Percentiles rank a stretch among this genome's conserved stretches.
phyloP scores from a whole-genome alignment of 2,329 filamentous ascomycete genomes.

The Epichloe gansuensis region DNA sequence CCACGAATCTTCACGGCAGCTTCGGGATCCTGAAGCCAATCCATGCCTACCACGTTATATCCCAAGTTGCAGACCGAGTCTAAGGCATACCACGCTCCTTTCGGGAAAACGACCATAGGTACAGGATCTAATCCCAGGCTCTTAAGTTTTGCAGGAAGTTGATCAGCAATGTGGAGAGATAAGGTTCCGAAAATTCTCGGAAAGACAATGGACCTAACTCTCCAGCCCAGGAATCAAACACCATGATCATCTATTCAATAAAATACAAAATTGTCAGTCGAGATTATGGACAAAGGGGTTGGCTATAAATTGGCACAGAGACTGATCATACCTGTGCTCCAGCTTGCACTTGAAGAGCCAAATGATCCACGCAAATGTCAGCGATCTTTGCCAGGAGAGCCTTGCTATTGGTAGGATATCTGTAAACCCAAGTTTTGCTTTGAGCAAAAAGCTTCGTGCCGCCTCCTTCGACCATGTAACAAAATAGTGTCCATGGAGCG shows the following conservation, averaged over 20 bases:
- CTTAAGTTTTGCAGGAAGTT: conserved; percentile 62
- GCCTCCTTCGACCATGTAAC: conserved; percentile 98
- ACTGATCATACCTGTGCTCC: conserved; percentile 63
- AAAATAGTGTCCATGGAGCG: conserved; percentile 90
- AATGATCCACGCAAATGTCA: conserved; percentile 86
- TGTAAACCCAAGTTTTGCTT: conserved; percentile 95
- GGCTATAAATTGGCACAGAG: not conserved
- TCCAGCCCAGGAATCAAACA: conserved; percentile 97
- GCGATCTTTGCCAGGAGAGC: conserved; percentile 80
- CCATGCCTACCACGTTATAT: conserved; percentile 87
- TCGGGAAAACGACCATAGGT: conserved; percentile 96
- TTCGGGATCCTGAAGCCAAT: conserved; percentile 86
- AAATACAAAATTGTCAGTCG: not conserved
- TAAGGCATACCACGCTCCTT: conserved; percentile 92
- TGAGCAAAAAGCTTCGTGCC: conserved; percentile 91
- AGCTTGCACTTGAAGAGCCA: conserved; percentile 83
- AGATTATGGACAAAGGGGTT: not conserved
- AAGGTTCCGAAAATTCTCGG: conserved; percentile 74
- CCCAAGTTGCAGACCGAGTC: conserved; percentile 77
- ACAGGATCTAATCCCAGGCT: conserved; percentile 68
- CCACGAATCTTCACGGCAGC: conserved; percentile 72
- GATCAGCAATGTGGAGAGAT: conserved; percentile 73
- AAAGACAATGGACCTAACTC: conserved; percentile 81
- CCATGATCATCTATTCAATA: conserved; percentile 62
- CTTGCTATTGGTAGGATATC: conserved; percentile 69